Evolutionary conservation across 805 yeast genomes (phyloP), one percentile per base, ranked within the genome.

Genomic region (Metschnikowia gelsemii): DNA sequence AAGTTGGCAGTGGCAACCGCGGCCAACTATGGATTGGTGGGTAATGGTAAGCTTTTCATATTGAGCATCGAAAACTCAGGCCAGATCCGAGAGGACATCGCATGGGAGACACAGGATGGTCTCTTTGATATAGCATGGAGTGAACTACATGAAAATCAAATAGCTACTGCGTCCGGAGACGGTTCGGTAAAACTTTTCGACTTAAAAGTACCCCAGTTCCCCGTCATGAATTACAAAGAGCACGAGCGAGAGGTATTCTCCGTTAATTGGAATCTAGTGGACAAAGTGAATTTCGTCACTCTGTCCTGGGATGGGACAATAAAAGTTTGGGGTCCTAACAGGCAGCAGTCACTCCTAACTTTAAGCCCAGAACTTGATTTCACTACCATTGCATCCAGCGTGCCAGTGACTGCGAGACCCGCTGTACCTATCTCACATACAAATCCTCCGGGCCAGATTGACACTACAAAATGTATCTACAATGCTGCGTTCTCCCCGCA

Each of bases 221-320:
- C 96, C 1, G 78, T 87, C 8, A 78, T 75, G 66, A 80, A 80
- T 53, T 85, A 78, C 70, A 74, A 76, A 34, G 98, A 87, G 54
- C 99, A 91, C 62, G 63, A 75, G 21, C 69, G 80, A 34, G 95
- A 87, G 58, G 90, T 82, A 8, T 82, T 84, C 47, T 73, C 83
- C 13, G 78, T 85, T 25, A 77, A 78, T 53, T 85, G 93, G 93
- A 84, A 82, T 56, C 58, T 82, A 45, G 76, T 80, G 3, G 84
- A 81, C 48, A 85, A 88, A 63, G 57, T 74, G 4, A 70, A 69
- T 13, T 87, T 91, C 62, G 80, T 84, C 28, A 75, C 91, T 14
- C 76, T 90, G 20, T 84, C 95, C 7, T 91, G 98, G 98, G 98
- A 91, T 61, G 96, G 97, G 0, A 68, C 84, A 0, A 76, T 90